phyloP scores from a whole-genome alignment of 257 asterid genomes.

The Knoxia roxburghii region DNA sequence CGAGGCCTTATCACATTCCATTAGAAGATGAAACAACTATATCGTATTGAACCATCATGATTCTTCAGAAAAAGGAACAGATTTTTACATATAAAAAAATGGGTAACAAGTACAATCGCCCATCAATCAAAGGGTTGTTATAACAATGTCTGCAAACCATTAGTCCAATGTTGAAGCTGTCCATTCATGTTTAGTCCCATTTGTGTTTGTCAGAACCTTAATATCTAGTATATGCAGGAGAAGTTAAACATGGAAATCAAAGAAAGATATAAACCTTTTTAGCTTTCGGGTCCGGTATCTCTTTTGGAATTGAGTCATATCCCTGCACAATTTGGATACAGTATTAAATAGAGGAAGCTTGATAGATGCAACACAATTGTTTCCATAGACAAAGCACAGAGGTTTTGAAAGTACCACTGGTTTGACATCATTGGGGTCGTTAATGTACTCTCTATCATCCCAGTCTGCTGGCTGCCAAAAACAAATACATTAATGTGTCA shows the following conservation, averaged over 20 bases:
- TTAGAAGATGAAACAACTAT: neutral
- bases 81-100: neutral
- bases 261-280: conserved; percentile 36
- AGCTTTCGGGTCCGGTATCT: conserved; percentile 85
- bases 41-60: neutral
- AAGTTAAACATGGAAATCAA: conserved; percentile 7
- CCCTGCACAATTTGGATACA: conserved; percentile 45
- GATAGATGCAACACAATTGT: neutral
- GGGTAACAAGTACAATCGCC: too few relatives aligned
- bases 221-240: neutral
- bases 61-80: neutral
- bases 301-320: conserved; percentile 79
- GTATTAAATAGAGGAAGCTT: neutral
- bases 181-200: neutral
- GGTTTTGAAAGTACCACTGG: conserved; percentile 49
- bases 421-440: conserved; percentile 68
- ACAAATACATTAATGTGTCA: conserved; percentile 7
- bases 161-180: neutral
- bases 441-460: conserved; percentile 85
- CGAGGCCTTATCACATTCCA: neutral
- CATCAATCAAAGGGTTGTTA: neutral
- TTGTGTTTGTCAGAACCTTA: too few relatives aligned
- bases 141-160: neutral
- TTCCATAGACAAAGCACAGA: neutral
- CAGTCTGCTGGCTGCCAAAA: conserved; percentile 70